Evolutionary conservation across 371 early-diverging fungal species (phyloP).

Genomic region (Batkoa obscura): DNA sequence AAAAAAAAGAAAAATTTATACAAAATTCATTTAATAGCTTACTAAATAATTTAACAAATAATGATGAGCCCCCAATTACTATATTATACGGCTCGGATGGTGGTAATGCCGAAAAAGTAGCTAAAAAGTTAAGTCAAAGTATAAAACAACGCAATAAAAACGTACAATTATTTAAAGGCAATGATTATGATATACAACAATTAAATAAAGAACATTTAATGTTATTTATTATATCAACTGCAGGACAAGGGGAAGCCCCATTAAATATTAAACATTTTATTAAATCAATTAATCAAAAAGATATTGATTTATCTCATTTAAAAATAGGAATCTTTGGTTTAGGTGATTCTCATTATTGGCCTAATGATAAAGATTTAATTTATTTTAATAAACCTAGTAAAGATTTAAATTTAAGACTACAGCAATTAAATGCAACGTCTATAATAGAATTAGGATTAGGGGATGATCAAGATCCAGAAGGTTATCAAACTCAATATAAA

Average conservation of each 20-base stretch:
- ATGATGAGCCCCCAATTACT: conserved; percentile 31
- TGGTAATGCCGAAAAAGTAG: conserved; percentile 67
- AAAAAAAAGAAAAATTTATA: too few species aligned
- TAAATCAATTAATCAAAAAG: conserved; percentile 36
- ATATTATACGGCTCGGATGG: conserved; percentile 82
- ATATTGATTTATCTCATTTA: conserved; percentile 28
- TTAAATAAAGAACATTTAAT: conserved; percentile 52
- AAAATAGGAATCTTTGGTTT: conserved; percentile 68
- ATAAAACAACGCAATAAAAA: conserved; percentile 60
- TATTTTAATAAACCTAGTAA: conserved; percentile 82
- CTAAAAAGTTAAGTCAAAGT: conserved; percentile 58
- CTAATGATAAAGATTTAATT: conserved; percentile 65
- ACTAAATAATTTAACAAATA: too few species aligned
- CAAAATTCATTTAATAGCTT: too few species aligned
- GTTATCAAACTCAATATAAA: conserved; percentile 60
- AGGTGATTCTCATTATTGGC: conserved; percentile 93
- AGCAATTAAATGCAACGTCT: conserved; percentile 45
- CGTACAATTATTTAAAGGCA: conserved; percentile 55
- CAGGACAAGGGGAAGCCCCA: conserved; percentile 92
- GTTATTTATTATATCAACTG: conserved; percentile 60
- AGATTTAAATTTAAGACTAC: conserved; percentile 59
- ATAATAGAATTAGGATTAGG: conserved; percentile 50
- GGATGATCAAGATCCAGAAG: conserved; percentile 86
- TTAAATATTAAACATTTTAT: conserved; percentile 72
- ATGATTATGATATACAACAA: conserved; percentile 62